Percentiles rank a stretch among this genome's conserved stretches.
Conservation (phyloP, 2,329 filamentous ascomycete species). For the Sarocladium brachiariae region DNA sequence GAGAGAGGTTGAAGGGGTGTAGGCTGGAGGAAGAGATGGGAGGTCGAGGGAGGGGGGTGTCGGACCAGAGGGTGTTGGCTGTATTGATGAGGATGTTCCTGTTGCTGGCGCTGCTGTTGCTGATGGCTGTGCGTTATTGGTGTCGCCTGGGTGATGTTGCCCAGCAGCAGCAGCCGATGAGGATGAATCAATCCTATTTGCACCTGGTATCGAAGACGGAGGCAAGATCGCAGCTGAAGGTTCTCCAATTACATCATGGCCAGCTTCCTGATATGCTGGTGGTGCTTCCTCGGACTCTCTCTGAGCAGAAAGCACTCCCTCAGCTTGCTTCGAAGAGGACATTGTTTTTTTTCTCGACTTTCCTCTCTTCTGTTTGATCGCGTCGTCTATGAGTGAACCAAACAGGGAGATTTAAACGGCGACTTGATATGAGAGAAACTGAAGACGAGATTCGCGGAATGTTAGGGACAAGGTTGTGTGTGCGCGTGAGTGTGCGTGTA, state of each 20-base stretch:
- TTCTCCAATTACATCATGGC: background rate
- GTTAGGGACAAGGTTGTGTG: too few relatives aligned
- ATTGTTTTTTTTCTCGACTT: background rate
- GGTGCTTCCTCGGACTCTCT: background rate
- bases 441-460: too few relatives aligned
- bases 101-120: background rate
- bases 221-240: too few relatives aligned
- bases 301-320: background rate
- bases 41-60: slow-evolving; percentile 21
- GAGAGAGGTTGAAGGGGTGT: background rate
- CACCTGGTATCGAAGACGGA: too few relatives aligned
- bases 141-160: background rate
- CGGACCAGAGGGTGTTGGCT: background rate
- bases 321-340: slow-evolving; percentile 7
- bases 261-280: background rate
- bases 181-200: too few relatives aligned
- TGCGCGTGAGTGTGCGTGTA: too few relatives aligned
- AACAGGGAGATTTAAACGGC: too few relatives aligned
- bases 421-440: too few relatives aligned
- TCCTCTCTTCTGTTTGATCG: too few relatives aligned
- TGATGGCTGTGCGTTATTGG: background rate
- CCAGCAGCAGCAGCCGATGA: too few relatives aligned
- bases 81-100: background rate
- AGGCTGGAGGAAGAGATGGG: slow-evolving; percentile 20
- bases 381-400: too few relatives aligned